Evolutionary conservation across 306 rosid genomes (phyloP).

Genomic region (Corylus avellana): DNA sequence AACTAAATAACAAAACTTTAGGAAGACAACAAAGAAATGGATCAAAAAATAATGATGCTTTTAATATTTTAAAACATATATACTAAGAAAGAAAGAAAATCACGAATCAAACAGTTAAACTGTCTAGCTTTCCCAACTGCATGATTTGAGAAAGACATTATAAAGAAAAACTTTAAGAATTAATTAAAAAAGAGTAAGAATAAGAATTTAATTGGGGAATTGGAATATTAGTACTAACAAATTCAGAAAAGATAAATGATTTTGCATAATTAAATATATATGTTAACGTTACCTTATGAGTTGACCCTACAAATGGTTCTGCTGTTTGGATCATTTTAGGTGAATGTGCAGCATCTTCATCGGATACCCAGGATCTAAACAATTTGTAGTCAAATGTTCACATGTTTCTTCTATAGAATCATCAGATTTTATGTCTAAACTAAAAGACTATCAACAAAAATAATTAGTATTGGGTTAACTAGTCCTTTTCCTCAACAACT

Average conservation of each 20-base stretch:
- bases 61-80: background rate
- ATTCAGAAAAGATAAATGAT: background rate
- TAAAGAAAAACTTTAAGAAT: background rate
- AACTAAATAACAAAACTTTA: background rate
- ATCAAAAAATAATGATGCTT: background rate
- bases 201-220: background rate
- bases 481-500: background rate
- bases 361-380: background rate
- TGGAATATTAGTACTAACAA: background rate
- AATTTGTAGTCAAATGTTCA: background rate
- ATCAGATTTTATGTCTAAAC: background rate
- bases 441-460: background rate
- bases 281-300: background rate
- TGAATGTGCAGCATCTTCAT: background rate
- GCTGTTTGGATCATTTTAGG: background rate
- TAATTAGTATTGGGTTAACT: background rate
- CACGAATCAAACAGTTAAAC: slow-evolving; percentile 17
- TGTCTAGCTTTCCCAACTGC: slow-evolving; percentile 24
- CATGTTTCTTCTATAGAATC: background rate
- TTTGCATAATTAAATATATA: background rate
- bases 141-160: background rate
- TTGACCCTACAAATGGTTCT: background rate
- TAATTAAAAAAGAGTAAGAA: background rate
- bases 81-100: background rate
- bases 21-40: background rate